phyloP scores from a whole-genome alignment of 306 rosid species.

The Malus domestica region DNA sequence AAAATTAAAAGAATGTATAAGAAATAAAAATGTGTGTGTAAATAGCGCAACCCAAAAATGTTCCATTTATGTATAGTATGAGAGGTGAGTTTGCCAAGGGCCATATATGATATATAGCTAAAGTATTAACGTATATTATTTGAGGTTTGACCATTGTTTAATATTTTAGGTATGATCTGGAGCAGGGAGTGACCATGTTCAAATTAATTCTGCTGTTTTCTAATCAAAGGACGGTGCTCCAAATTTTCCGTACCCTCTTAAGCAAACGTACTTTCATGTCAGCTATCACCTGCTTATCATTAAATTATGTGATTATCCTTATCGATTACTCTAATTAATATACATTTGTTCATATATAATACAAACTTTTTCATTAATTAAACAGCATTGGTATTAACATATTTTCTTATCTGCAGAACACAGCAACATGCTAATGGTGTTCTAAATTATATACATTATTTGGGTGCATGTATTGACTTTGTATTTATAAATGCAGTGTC shows the following conservation, averaged over 20 bases:
- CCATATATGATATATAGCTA: not conserved
- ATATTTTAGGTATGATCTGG: not conserved
- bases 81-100: not conserved
- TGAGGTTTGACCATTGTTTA: not conserved
- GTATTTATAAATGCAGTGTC: not conserved
- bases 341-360: not conserved
- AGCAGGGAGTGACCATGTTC: not conserved
- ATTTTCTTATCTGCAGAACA: not conserved
- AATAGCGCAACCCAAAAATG: too few species aligned
- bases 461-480: slow-evolving; percentile 5
- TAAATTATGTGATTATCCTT: not conserved
- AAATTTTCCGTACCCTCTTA: slow-evolving; percentile 36
- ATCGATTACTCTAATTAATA: not conserved
- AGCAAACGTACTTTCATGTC: slow-evolving; percentile 2
- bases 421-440: slow-evolving; percentile 4
- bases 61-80: not conserved
- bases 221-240: slow-evolving; percentile 31
- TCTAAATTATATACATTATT: not conserved
- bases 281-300: not conserved
- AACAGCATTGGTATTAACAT: not conserved
- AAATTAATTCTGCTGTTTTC: not conserved
- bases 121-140: not conserved
- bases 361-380: not conserved
- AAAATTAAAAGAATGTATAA: too few species aligned
- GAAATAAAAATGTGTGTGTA: too few species aligned